A percentile compares a stretch with the other conserved stretches of the same genome.
Evolutionary conservation across 2,329 filamentous ascomycete species (phyloP).

Genomic region (Davidsoniella australis): DNA sequence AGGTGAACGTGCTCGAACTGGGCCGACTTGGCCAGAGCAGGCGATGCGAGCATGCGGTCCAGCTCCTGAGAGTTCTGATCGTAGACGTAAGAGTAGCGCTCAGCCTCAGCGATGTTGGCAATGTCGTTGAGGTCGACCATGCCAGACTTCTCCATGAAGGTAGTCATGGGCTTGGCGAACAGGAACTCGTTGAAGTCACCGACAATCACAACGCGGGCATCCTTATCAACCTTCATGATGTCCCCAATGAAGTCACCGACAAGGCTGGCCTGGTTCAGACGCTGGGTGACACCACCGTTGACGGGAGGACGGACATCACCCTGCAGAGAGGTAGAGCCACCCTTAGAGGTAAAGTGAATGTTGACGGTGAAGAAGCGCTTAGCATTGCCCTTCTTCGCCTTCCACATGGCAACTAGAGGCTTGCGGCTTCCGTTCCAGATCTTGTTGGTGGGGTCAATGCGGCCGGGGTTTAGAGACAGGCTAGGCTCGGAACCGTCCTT

Average conservation of each 20-base stretch:
- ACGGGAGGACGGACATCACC: conserved; percentile 49
- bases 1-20: conserved; percentile 52
- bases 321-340: conserved; percentile 45
- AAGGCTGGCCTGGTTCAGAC: conserved; percentile 37
- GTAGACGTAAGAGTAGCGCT: conserved; percentile 56
- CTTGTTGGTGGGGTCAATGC: conserved; percentile 42
- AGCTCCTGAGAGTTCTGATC: conserved; percentile 54
- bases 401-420: conserved; percentile 50
- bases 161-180: conserved; percentile 40
- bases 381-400: conserved; percentile 32
- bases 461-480: conserved; percentile 53
- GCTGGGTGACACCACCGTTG: conserved; percentile 43
- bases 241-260: conserved; percentile 40
- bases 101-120: conserved; percentile 30
- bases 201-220: conserved; percentile 40
- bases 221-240: conserved; percentile 37
- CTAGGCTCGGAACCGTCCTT: conserved; percentile 26
- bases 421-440: conserved; percentile 48
- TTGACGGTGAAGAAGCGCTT: conserved; percentile 53
- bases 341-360: conserved; percentile 51
- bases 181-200: conserved; percentile 62
- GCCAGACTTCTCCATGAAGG: conserved; percentile 35
- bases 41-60: conserved; percentile 53
- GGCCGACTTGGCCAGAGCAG: conserved; percentile 26
- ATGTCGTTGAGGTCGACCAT: conserved; percentile 46